Evolutionary conservation across 2,329 filamentous ascomycete species (phyloP).

Genomic region (Decorospora gaudefroyi): DNA sequence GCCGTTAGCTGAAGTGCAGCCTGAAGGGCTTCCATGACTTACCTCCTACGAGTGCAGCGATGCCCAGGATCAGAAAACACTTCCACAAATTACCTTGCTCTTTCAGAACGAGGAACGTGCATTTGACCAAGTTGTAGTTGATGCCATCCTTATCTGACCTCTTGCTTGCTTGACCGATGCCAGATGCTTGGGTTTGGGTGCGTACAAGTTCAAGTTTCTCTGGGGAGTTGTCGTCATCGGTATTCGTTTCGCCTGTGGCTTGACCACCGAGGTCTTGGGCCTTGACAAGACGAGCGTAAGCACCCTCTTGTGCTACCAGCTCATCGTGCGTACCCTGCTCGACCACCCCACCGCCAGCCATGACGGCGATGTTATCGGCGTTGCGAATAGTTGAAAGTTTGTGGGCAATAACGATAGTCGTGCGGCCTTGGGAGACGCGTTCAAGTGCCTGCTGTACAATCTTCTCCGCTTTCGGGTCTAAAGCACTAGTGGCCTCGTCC

Average conservation of each 20-base stretch:
- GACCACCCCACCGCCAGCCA: slow-evolving; percentile 77
- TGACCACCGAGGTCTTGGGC: slow-evolving; percentile 55
- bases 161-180: slow-evolving; percentile 26
- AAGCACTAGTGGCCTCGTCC: slow-evolving; percentile 81
- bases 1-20: background rate
- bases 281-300: slow-evolving; percentile 72
- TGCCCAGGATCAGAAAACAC: slow-evolving; percentile 30
- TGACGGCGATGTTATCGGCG: slow-evolving; percentile 93
- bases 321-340: slow-evolving; percentile 89
- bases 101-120: slow-evolving; percentile 33
- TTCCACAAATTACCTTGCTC: slow-evolving; percentile 49
- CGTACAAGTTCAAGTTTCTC: slow-evolving; percentile 29
- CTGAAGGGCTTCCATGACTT: background rate
- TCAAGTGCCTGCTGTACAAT: slow-evolving; percentile 93
- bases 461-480: slow-evolving; percentile 92
- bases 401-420: slow-evolving; percentile 95
- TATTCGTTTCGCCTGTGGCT: slow-evolving; percentile 22
- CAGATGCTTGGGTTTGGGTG: slow-evolving; percentile 38
- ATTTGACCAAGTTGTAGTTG: slow-evolving; percentile 38
- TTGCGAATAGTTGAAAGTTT: slow-evolving; percentile 90
- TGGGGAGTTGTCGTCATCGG: slow-evolving; percentile 21
- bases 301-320: slow-evolving; percentile 71
- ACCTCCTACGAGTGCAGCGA: slow-evolving; percentile 44
- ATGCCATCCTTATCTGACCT: slow-evolving; percentile 28
- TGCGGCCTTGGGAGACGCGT: slow-evolving; percentile 79